Base-by-base conservation (phyloP, 805 yeast species). In the Candida xiaguanensis region DNA sequence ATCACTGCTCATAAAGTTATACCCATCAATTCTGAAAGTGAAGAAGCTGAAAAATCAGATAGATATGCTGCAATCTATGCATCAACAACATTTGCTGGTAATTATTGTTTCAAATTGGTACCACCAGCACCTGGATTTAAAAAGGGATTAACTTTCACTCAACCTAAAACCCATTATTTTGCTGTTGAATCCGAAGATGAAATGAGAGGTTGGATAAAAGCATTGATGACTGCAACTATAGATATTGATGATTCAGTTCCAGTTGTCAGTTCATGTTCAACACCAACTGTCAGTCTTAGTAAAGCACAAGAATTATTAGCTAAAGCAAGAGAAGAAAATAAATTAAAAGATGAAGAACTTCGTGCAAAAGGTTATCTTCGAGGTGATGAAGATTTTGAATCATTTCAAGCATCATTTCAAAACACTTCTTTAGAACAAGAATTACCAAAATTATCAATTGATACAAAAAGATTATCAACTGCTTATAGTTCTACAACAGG, bases 121-220 rank as follows among this genome's bases (percentile, higher is more conserved):
- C 99, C 99, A 8, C 99, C 99, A 0, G 95, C 95, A 2, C 98
- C 98, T 0, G 99, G 99, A 0, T 86, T 91, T 38, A 82, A 83
- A 48, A 91, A 90, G 63, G 98, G 98, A 0, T 76, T 93, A 41
- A 90, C 96, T 0, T 93, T 93, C 59, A 93, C 99, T 0, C 96
- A 90, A 47, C 99, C 96, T 20, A 87, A 89, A 49, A 85, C 89
- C 6, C 99, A 93, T 54, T 93, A 84, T 60, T 93, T 93, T 72
- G 97, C 98, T 0, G 96, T 91, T 31, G 97, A 93, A 36, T 75
- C 87, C 0, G 77, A 74, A 41, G 95, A 88, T 36, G 98, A 91
- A 47, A 85, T 91, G 96, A 74, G 96, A 56, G 76, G 75, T 2
- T 93, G 99, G 99, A 80, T 90, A 80, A 85, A 89, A 38, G 95